phyloP scores from a whole-genome alignment of 352 stramenopile species.

The Paralagenidium karlingii region DNA sequence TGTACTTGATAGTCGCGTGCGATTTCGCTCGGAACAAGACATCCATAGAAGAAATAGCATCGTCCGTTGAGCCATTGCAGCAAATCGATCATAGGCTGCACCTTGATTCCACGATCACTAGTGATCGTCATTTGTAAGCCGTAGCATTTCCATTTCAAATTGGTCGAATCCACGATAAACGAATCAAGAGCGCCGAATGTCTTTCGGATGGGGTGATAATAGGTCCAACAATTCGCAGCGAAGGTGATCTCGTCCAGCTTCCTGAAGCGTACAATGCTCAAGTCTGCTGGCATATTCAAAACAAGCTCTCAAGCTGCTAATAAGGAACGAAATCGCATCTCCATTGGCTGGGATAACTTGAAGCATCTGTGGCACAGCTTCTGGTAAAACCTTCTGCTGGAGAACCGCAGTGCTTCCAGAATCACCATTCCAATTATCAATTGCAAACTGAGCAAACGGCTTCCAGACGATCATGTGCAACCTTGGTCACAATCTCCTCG shows the following conservation, averaged over 20 bases:
- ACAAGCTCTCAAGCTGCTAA: no score
- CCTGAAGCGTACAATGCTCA: no score
- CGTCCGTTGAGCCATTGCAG: not conserved
- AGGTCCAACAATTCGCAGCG: no score
- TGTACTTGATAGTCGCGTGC: not conserved
- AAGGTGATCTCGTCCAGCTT: no score
- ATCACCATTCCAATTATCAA: constrained; percentile 4
- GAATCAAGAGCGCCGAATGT: no score
- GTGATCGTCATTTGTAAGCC: no score
- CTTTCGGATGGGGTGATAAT: no score
- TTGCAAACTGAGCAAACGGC: constrained; percentile 5
- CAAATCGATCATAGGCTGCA: not conserved
- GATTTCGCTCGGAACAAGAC: constrained; percentile 3
- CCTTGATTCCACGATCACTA: constrained; percentile 1
- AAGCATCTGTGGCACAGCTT: constrained; percentile 9
- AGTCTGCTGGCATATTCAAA: no score
- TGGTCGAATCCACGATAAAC: no score
- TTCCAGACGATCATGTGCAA: constrained; percentile 1
- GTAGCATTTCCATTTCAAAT: no score
- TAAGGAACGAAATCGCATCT: no score
- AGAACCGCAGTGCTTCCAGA: constrained; percentile 6
- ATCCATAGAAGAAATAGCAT: constrained; percentile 5
- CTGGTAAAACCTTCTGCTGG: constrained; percentile 6
- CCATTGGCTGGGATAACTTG: no score
- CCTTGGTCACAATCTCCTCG: not conserved